Conservation (phyloP, 140 eudicot genomes). For the Ambrosia hybrid region DNA sequence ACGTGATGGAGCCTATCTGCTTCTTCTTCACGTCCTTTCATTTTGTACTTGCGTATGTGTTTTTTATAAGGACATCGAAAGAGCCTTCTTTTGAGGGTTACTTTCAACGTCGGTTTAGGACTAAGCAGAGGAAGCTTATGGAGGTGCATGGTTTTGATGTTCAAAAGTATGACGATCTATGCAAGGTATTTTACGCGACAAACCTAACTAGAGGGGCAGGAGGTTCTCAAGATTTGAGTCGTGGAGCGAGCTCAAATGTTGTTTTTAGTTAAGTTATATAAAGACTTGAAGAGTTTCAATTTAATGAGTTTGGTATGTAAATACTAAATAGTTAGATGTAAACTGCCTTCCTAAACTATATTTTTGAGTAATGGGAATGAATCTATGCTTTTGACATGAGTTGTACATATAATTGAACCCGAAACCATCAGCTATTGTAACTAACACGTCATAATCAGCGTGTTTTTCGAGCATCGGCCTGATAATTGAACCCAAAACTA, state of each 20-base stretch:
- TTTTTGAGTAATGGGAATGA: conserved; percentile 31
- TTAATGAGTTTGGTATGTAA: conserved; percentile 11
- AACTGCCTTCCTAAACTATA: conserved; percentile 3
- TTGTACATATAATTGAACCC: not conserved
- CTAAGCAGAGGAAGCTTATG: conserved; percentile 72
- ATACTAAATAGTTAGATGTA: conserved; percentile 26
- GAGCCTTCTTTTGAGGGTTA: conserved; percentile 78
- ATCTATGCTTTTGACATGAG: conserved; percentile 18
- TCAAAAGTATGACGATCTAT: conserved; percentile 50
- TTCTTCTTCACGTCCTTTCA: conserved; percentile 76
- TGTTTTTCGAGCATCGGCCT: not conserved
- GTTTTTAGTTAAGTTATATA: conserved; percentile 26
- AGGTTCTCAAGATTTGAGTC: conserved; percentile 23
- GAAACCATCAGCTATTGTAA: too few relatives aligned
- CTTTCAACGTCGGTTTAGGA: conserved; percentile 67
- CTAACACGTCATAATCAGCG: not conserved
- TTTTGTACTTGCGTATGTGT: conserved; percentile 64
- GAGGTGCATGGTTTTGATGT: conserved; percentile 50
- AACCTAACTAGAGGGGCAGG: not conserved
- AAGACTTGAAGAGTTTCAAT: not conserved
- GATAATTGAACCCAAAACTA: not conserved
- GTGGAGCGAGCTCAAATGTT: conserved; percentile 14
- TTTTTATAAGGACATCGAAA: conserved; percentile 69
- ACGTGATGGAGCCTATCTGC: conserved; percentile 95
- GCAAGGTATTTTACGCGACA: conserved; percentile 51